Evolutionary conservation across 768 basidiomycete species (phyloP).

Genomic region (Lactifluus piperatus): DNA sequence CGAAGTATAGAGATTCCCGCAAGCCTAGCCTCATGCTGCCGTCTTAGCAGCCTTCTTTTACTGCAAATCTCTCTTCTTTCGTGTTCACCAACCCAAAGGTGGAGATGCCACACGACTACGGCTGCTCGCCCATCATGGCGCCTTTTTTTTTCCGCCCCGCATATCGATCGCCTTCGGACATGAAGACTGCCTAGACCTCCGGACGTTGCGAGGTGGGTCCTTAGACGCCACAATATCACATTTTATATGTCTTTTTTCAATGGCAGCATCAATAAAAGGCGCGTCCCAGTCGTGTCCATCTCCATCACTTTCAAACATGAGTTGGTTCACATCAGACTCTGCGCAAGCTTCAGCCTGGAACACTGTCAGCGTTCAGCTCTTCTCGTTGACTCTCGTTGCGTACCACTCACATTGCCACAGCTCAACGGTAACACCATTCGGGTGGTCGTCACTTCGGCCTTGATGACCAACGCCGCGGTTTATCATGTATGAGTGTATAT

Average conservation of each 20-base stretch:
- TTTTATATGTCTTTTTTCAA: background rate
- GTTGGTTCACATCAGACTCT: slow-evolving; percentile 14
- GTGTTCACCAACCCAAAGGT: background rate
- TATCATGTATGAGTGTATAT: slow-evolving; percentile 9
- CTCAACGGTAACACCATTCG: slow-evolving; percentile 8
- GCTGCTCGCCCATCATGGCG: background rate
- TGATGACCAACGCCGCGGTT: slow-evolving; percentile 15
- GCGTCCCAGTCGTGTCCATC: background rate
- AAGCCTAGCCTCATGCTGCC: background rate
- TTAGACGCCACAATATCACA: slow-evolving; percentile 3
- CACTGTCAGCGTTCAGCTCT: background rate
- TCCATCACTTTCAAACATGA: slow-evolving; percentile 10
- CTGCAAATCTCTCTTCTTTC: background rate
- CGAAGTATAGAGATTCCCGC: background rate
- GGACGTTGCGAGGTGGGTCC: slow-evolving; percentile 4
- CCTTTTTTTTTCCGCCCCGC: background rate
- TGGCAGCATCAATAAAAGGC: slow-evolving; percentile 9
- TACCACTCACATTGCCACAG: slow-evolving; percentile 3
- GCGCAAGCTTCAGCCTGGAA: slow-evolving; percentile 9
- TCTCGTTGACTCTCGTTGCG: background rate
- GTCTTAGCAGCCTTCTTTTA: background rate
- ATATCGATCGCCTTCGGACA: slow-evolving; percentile 12
- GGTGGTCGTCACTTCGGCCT: slow-evolving; percentile 9
- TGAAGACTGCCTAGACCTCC: slow-evolving; percentile 1
- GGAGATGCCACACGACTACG: background rate